Evolutionary conservation across 2,329 filamentous ascomycete genomes (phyloP).

Genomic region (Colletotrichum sp.): DNA sequence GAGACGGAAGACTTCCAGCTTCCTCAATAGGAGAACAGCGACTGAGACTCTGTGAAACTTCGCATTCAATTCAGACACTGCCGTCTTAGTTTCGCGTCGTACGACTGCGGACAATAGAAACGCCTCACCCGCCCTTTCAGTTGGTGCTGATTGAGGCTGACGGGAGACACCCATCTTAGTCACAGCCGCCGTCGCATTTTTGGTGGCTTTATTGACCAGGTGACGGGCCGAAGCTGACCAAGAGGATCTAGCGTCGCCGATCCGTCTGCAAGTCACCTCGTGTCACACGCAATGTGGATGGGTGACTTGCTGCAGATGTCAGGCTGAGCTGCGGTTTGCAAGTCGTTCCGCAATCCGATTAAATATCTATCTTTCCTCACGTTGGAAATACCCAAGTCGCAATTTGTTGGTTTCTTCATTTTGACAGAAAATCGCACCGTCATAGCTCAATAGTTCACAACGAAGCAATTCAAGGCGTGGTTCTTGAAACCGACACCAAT

Average conservation of each 20-base stretch:
- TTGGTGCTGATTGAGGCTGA: not conserved
- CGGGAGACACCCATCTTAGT: not conserved
- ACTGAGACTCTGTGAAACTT: not conserved
- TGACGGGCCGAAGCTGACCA: not conserved
- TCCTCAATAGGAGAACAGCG: not conserved
- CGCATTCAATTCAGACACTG: not conserved
- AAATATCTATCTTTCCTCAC: not conserved
- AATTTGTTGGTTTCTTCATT: not conserved
- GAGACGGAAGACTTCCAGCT: not conserved
- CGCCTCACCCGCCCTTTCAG: not conserved
- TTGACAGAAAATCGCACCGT: rapidly evolving
- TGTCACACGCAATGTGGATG: not conserved
- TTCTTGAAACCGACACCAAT: not conserved
- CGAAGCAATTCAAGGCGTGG: not conserved
- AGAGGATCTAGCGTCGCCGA: conserved; percentile 1
- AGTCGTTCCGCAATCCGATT: not conserved
- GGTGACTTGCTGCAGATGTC: not conserved
- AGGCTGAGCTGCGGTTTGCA: not conserved
- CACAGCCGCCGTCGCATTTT: not conserved
- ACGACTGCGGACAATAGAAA: not conserved
- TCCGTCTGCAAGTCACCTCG: not conserved
- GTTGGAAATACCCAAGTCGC: not conserved
- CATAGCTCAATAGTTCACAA: not conserved
- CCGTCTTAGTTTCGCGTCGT: not conserved
- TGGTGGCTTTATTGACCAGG: not conserved